Base-by-base conservation (phyloP, 2,329 filamentous ascomycete species). In the Alternaria atra region DNA sequence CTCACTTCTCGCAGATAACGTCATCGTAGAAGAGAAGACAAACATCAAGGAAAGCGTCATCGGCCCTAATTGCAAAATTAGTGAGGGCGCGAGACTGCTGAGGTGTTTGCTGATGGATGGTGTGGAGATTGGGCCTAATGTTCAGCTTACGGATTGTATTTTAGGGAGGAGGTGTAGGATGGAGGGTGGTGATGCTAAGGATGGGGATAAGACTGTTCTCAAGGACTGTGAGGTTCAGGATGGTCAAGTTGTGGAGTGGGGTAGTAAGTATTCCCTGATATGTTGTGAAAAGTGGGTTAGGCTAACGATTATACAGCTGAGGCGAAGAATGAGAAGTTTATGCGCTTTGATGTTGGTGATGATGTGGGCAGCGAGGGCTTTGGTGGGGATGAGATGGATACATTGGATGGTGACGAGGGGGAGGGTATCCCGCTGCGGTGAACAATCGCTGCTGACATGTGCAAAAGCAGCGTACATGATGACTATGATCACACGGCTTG, bases 191-290 rank as follows among this genome's bases (percentile, higher is more conserved):
- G 90, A 85, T 6, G 86, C 75, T 0, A 81, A 78, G 43, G 69
- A 80, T 53, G 68, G 76, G 35, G 76, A 80, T 23, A 77, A 73
- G 73, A 84, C 82, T 2, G 75, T 89, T n/a, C 80, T 98, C 68
- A 93, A 90, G 54, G 92, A 97, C 62, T 97, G 94, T 71, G 93
- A 98, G 80, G 90, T 98, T 5, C 93, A 97, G 77, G 92, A 97
- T 78, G 85, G 84, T 2, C 94, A 94, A 74, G 84, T 94, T 8
- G 85, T 97, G 1, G 89, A 94, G 46, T 94, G 96, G 72, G 87
- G 91, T n/a, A 91, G 76, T 71, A 71, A 77, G 74, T 75, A 47
- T 39, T 20, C 17, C 39, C 27, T 46, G 7, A n/a, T 4, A 1
- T n/a, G 4, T 15, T 8, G 8, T 17, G 5, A 25, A 6, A 4